Evolutionary conservation across 768 basidiomycete genomes (phyloP).

Genomic region (Leccinum uliginosum): DNA sequence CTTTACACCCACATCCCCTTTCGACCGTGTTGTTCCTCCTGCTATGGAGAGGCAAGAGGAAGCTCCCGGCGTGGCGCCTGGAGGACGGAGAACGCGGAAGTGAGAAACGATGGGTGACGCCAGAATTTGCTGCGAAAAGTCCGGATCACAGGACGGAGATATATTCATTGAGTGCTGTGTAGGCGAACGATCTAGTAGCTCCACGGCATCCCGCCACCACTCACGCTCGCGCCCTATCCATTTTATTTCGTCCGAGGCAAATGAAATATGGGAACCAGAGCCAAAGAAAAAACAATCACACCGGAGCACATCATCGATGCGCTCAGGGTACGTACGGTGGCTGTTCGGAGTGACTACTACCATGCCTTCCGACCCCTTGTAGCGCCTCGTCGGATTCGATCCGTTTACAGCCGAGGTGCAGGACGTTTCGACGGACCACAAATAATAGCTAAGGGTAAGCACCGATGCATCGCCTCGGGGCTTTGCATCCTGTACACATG

Average conservation of each 20-base stretch:
- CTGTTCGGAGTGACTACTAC: neutral
- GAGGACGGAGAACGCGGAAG: too few relatives aligned
- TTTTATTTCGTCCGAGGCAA: conserved; percentile 95
- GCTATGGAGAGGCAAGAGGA: too few relatives aligned
- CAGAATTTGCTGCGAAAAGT: too few relatives aligned
- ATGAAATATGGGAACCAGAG: conserved; percentile 96
- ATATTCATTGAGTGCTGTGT: conserved; percentile 96
- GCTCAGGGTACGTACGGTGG: conserved; percentile 60
- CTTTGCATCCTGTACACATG: conserved; percentile 41
- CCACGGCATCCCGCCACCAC: conserved; percentile 6
- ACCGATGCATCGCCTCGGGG: neutral
- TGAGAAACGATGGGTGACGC: too few relatives aligned
- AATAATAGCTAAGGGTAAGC: conserved; percentile 87
- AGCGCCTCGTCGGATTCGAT: conserved; percentile 89
- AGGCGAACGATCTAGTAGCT: conserved; percentile 61
- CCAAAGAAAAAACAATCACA: conserved; percentile 98
- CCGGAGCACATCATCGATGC: conserved; percentile 95
- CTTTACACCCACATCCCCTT: too few relatives aligned
- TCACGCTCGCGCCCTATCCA: conserved; percentile 44
- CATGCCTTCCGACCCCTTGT: conserved; percentile 9
- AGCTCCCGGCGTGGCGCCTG: too few relatives aligned
- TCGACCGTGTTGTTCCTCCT: too few relatives aligned
- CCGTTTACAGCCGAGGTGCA: conserved; percentile 86
- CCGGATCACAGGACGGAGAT: too few relatives aligned
- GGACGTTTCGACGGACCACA: conserved; percentile 92